Evolutionary conservation across 2,329 filamentous ascomycete genomes (phyloP).

Genomic region (Acephala macrosclerotiorum): DNA sequence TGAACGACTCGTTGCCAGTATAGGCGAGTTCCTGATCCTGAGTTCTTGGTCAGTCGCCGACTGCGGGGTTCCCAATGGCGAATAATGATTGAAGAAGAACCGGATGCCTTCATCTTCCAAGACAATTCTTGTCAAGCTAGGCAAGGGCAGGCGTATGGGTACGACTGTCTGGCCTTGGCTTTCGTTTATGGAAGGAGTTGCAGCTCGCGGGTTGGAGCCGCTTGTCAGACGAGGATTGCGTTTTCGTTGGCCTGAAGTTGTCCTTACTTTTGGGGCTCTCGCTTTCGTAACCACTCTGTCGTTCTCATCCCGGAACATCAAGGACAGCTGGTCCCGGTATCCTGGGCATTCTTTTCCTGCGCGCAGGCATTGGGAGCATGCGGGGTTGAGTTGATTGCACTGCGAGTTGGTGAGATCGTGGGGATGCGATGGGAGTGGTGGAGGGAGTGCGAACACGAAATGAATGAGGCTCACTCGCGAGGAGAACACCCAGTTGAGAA

Average conservation of each 20-base stretch:
- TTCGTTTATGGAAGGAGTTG: neutral
- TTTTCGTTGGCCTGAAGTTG: neutral
- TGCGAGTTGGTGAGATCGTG: conserved; percentile 2
- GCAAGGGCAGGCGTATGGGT: neutral
- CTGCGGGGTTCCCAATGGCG: conserved; percentile 14
- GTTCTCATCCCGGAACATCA: conserved; percentile 65
- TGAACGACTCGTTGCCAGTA: conserved; percentile 53
- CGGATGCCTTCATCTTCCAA: conserved; percentile 30
- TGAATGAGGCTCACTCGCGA: neutral
- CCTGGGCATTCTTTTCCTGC: conserved; percentile 58
- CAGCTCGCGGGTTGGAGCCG: neutral
- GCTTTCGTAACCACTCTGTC: conserved; percentile 61
- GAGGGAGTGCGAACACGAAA: neutral
- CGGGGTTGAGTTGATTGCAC: conserved; percentile 60
- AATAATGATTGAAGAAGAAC: conserved; percentile 39
- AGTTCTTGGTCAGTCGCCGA: neutral
- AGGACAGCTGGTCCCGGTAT: conserved; percentile 61
- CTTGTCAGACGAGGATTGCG: neutral
- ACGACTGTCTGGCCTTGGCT: neutral
- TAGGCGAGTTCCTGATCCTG: conserved; percentile 42
- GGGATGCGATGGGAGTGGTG: neutral
- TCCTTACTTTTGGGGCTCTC: conserved; percentile 2
- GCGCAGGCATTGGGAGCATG: conserved; percentile 62
- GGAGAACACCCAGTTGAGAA: neutral
- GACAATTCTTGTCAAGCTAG: neutral